Percentiles rank a stretch among this genome's conserved stretches.
phyloP scores from a whole-genome alignment of 176 grass and related monocot genomes.

The Raddia distichophylla region DNA sequence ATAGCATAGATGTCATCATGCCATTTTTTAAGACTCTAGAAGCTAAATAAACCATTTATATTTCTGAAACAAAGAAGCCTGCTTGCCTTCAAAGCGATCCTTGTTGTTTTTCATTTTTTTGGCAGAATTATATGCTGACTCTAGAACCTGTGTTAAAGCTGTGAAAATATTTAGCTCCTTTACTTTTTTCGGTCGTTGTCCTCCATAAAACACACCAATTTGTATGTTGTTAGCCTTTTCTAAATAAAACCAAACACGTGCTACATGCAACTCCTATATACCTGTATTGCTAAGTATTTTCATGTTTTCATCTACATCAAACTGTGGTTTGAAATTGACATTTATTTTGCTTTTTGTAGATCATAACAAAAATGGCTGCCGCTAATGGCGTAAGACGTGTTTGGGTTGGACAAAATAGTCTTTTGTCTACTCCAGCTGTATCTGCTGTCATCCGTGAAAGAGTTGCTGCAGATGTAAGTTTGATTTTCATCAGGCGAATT shows the following conservation, averaged over 20 bases:
- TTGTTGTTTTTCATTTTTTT: not conserved
- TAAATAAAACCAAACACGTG: not conserved
- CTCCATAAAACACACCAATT: not conserved
- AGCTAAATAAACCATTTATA: not conserved
- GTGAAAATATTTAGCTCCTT: not conserved
- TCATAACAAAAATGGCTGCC: slow-evolving; percentile 96
- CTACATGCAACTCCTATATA: not conserved
- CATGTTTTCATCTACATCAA: not conserved
- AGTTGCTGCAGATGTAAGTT: slow-evolving; percentile 88
- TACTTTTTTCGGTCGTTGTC: not conserved
- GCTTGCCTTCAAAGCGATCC: not conserved
- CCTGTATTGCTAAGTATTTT: not conserved
- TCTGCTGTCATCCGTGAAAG: slow-evolving; percentile 95
- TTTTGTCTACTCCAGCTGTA: slow-evolving; percentile 95
- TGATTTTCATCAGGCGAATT: slow-evolving; percentile 16
- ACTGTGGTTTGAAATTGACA: not conserved
- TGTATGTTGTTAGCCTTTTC: not conserved
- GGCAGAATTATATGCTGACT: not conserved
- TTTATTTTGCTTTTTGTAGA: slow-evolving; percentile 49
- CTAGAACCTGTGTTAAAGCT: not conserved
- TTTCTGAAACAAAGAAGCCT: not conserved
- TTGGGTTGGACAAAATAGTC: slow-evolving; percentile 87
- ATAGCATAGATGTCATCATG: not conserved
- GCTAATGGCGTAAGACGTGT: slow-evolving; percentile 94
- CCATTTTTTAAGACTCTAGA: not conserved